A percentile compares a stretch with the other conserved stretches of the same genome.
These are phyloP conservation scores for Aureobasidium namibiae DNA, from an alignment of 2,329 filamentous ascomycete species.

Conservation along the genomic window DNA sequence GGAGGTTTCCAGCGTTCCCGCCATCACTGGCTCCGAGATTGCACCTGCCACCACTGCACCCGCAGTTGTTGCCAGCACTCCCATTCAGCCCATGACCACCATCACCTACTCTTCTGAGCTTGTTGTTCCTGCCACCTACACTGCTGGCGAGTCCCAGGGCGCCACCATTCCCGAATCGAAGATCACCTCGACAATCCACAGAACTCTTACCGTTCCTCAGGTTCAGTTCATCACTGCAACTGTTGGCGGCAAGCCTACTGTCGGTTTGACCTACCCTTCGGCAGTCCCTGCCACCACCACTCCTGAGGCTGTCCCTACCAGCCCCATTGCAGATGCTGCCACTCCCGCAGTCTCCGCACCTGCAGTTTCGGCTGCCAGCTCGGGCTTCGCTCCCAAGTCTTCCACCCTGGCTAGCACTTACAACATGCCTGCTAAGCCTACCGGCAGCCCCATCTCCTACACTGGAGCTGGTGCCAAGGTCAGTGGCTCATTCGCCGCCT, in stretches of 20 bases:
- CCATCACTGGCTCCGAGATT: constrained; percentile 7
- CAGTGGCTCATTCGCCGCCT: constrained; percentile 15
- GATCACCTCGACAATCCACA: constrained; percentile 27
- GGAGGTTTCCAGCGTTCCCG: background rate
- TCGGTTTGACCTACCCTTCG: constrained; percentile 25
- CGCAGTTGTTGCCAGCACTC: background rate
- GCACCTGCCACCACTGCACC: constrained; percentile 15
- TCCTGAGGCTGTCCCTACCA: background rate
- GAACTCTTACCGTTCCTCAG: constrained; percentile 38
- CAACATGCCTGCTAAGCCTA: constrained; percentile 16
- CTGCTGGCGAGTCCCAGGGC: constrained; percentile 25
- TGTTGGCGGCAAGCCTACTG: constrained; percentile 22
- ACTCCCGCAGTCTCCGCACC: constrained; percentile 16
- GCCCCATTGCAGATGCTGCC: constrained; percentile 14
- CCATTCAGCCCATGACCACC: constrained; percentile 27
- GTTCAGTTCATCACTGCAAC: constrained; percentile 35
- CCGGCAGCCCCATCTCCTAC: constrained; percentile 17
- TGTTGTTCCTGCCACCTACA: constrained; percentile 30
- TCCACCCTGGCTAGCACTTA: constrained; percentile 12
- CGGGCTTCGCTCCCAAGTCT: constrained; percentile 1
- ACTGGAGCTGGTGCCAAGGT: constrained; percentile 18
- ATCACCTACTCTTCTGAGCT: constrained; percentile 33
- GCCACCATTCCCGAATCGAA: constrained; percentile 25
- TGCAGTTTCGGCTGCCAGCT: constrained; percentile 8
- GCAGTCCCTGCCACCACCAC: constrained; percentile 24